A percentile compares a stretch with the other conserved stretches of the same genome.
Evolutionary conservation across 805 yeast genomes (phyloP).

Genomic region (Candida cerambycidarum): DNA sequence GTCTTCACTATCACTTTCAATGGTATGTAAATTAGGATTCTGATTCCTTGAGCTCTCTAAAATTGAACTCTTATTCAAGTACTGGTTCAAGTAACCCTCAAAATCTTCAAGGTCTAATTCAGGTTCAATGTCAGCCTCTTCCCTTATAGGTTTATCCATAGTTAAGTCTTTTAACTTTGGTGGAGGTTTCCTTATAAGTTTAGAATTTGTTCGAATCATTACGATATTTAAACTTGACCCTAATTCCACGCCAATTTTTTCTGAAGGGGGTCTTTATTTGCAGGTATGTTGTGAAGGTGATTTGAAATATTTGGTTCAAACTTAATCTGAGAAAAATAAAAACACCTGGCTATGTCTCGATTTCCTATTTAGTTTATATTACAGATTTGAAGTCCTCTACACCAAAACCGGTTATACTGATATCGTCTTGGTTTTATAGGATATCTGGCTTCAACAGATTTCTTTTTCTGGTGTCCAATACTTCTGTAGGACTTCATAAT

Average conservation of each 20-base stretch:
- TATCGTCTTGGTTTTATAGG: no score
- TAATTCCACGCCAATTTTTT: constrained; percentile 1
- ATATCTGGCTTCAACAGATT: no score
- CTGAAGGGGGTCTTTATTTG: not conserved
- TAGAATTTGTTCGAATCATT: constrained; percentile 7
- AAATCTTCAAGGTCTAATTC: constrained; percentile 7
- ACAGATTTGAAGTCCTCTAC: no score
- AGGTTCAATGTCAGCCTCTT: no score
- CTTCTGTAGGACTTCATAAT: no score
- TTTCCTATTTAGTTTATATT: no score
- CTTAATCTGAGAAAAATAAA: not conserved
- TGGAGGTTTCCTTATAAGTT: constrained; percentile 13
- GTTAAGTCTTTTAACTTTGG: not conserved
- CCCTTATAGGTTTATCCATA: not conserved
- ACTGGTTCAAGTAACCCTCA: constrained; percentile 18
- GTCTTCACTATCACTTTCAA: constrained; percentile 7
- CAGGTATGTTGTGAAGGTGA: no score
- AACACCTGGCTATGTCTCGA: not conserved
- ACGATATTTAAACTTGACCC: not conserved
- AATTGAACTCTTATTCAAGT: constrained; percentile 23
- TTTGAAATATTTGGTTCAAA: not conserved
- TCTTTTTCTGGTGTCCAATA: no score
- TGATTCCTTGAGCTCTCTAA: constrained; percentile 22
- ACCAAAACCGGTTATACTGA: no score
- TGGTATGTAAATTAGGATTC: constrained; percentile 28